A percentile compares a stretch with the other conserved stretches of the same genome.
Conservation (phyloP, 1,139 yeast species). For the Suhomyces yuchorum region DNA sequence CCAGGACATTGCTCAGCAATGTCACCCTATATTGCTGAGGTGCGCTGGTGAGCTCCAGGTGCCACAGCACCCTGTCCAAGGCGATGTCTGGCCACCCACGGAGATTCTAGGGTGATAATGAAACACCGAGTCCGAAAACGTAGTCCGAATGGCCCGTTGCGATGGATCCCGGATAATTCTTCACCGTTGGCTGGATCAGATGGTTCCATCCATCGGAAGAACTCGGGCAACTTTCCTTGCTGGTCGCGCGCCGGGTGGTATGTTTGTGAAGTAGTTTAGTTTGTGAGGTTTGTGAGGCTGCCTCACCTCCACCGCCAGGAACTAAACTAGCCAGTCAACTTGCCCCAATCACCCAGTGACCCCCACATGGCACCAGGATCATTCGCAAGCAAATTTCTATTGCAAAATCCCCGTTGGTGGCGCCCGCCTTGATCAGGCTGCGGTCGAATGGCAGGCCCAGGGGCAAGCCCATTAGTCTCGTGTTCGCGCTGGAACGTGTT, state of each 20-base stretch:
- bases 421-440: no score
- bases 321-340: no score
- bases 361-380: no score
- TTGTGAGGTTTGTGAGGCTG: no score
- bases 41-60: no score
- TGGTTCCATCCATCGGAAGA: constrained; percentile 4
- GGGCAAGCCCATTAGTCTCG: neutral
- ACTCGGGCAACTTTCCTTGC: neutral
- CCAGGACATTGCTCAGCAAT: neutral
- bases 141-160: neutral
- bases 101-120: neutral
- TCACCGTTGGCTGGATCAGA: neutral
- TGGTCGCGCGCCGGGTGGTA: neutral
- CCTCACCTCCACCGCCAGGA: neutral
- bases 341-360: no score
- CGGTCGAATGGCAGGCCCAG: no score
- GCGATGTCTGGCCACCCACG: neutral
- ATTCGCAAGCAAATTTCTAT: no score
- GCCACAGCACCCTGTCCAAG: neutral
- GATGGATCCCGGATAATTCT: neutral
- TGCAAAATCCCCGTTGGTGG: no score
- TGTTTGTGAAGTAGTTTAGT: neutral
- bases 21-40: neutral
- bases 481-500: neutral
- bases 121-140: neutral